phyloP scores from a whole-genome alignment of 441 rosid species.

The Mallotus repandus region DNA sequence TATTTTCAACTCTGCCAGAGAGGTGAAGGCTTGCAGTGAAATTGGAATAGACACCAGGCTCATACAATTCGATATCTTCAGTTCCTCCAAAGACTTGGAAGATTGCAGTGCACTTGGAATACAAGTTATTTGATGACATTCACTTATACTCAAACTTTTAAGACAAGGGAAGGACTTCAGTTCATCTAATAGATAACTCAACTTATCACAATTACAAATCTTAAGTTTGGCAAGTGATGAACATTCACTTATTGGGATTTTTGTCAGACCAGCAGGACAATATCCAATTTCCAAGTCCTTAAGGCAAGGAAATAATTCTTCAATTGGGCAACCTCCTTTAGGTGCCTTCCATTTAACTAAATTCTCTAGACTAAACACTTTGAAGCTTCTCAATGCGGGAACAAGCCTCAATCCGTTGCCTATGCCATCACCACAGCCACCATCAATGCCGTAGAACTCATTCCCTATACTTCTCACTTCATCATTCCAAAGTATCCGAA shows the following conservation, averaged over 20 bases:
- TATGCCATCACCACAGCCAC: too few relatives aligned
- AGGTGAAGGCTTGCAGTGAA: too few relatives aligned
- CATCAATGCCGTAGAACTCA: slow-evolving; percentile 15
- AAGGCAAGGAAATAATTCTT: neutral
- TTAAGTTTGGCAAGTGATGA: slow-evolving; percentile 10
- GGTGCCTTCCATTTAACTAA: neutral
- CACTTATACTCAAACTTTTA: too few relatives aligned
- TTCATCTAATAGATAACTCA: too few relatives aligned
- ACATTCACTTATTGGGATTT: neutral
- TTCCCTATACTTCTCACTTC: slow-evolving; percentile 17
- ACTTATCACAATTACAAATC: neutral
- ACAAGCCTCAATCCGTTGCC: neutral
- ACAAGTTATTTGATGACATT: neutral
- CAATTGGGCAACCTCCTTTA: neutral
- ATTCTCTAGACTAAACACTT: too few relatives aligned
- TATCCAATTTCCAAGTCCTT: too few relatives aligned
- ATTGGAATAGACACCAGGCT: too few relatives aligned
- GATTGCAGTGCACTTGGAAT: slow-evolving; percentile 10
- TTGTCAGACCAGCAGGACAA: neutral
- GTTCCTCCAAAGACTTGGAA: too few relatives aligned
- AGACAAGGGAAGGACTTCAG: too few relatives aligned
- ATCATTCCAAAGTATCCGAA: neutral
- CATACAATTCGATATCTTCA: too few relatives aligned
- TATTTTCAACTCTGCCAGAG: slow-evolving; percentile 5
- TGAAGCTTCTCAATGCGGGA: neutral